Conservation (phyloP, 2,329 filamentous ascomycete genomes). For the Nectriaceae sp. region DNA sequence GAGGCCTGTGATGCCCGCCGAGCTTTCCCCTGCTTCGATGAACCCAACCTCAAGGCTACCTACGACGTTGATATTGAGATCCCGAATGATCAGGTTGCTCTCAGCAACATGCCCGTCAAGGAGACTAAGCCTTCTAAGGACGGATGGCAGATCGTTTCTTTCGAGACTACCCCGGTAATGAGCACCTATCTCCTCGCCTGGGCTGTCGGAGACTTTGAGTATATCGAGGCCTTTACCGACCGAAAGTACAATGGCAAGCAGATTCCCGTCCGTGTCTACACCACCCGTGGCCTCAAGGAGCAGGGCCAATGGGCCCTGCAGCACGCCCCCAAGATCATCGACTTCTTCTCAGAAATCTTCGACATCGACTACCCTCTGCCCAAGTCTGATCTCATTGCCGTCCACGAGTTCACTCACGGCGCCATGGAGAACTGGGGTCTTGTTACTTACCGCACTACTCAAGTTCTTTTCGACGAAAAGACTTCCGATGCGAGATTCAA, state of each 20-base stretch:
- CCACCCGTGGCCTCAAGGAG: slow-evolving; percentile 89
- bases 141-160: slow-evolving; percentile 73
- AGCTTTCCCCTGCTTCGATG: slow-evolving; percentile 97
- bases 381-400: slow-evolving; percentile 87
- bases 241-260: slow-evolving; percentile 89
- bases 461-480: slow-evolving; percentile 93
- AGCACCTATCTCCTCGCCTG: slow-evolving; percentile 89
- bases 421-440: slow-evolving; percentile 98
- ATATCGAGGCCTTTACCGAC: slow-evolving; percentile 87
- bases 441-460: slow-evolving; percentile 93
- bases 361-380: slow-evolving; percentile 90
- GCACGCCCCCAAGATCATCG: slow-evolving; percentile 89
- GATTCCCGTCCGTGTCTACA: slow-evolving; percentile 93
- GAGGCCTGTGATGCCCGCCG: slow-evolving; percentile 93
- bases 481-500: slow-evolving; percentile 88
- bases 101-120: slow-evolving; percentile 96
- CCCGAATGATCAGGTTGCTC: slow-evolving; percentile 81
- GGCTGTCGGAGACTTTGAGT: slow-evolving; percentile 97
- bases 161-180: slow-evolving; percentile 86
- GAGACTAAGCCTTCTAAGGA: slow-evolving; percentile 58
- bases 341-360: slow-evolving; percentile 96
- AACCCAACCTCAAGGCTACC: slow-evolving; percentile 94
- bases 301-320: slow-evolving; percentile 88
- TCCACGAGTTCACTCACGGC: slow-evolving; percentile 86
- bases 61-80: slow-evolving; percentile 94